phyloP scores from a whole-genome alignment of 371 early-diverging fungal species.

The Syncephalis fuscata region DNA sequence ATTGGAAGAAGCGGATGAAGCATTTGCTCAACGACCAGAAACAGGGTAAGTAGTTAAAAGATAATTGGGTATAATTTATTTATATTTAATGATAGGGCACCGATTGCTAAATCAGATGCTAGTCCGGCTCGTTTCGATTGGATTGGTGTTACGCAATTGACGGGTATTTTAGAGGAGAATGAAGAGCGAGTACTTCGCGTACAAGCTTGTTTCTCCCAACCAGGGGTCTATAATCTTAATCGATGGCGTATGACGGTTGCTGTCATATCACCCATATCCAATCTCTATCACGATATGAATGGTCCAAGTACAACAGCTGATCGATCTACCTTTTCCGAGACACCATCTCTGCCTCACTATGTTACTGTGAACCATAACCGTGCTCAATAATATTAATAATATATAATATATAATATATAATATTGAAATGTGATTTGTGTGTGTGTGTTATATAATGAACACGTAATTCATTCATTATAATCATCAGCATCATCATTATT shows the following conservation, averaged over 20 bases:
- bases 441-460: too few relatives aligned
- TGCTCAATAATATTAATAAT: too few relatives aligned
- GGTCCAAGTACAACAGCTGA: too few relatives aligned
- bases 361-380: too few relatives aligned
- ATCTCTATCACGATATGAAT: too few relatives aligned
- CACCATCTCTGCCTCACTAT: too few relatives aligned
- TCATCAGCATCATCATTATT: too few relatives aligned
- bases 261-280: too few relatives aligned
- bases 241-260: slow-evolving; percentile 42
- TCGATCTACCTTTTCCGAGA: too few relatives aligned
- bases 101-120: slow-evolving; percentile 14
- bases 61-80: neutral
- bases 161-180: slow-evolving; percentile 32
- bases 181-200: slow-evolving; percentile 20
- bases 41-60: neutral
- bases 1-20: slow-evolving; percentile 9
- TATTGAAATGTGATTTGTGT: too few relatives aligned
- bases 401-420: too few relatives aligned
- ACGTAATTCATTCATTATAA: too few relatives aligned
- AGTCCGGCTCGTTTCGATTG: slow-evolving; percentile 32
- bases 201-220: slow-evolving; percentile 30
- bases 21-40: slow-evolving; percentile 2
- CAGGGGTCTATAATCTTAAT: slow-evolving; percentile 57
- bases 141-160: slow-evolving; percentile 35
- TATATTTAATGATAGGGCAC: neutral